Evolutionary conservation across 2,329 filamentous ascomycete species (phyloP), one percentile per base, ranked within the genome.

Genomic region (Sphaceloma murrayae): DNA sequence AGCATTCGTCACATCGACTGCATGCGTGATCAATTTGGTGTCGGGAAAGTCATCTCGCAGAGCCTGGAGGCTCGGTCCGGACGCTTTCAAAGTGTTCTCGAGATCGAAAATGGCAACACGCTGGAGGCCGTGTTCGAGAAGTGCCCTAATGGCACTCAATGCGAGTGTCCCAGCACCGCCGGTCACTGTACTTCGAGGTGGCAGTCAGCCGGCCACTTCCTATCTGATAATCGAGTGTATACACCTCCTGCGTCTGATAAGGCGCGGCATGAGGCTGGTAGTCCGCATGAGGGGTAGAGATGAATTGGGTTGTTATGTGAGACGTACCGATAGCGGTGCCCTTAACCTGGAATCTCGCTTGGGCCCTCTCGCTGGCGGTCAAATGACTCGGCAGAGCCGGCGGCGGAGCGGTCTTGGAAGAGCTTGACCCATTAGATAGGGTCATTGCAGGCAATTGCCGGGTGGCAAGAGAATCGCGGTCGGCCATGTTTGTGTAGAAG

Each of bases 151-250:
- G 19, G 72, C 69, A 45, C 68, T 66, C 6, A 79, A 66, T 5
- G 75, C 79, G 0, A 83, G 65, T 8, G 72, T 77, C 3, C 81
- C 81, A 10, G 77, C 73, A 22, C 80, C 80, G 13, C 80, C 80
- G 0, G 80, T 82, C 9, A 84, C 70, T 69, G 13, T 8, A 19
- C 8, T 16, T 6, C 8, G 16, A 13, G 8, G 6, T 6, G 14
- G 6, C 7, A 33, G 13, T 13, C 31, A n/a, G 16, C 31, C 11
- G 16, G 11, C 31, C 11, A 33, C 11, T 8, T 33, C 31, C 16
- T 33, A 33, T 33, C 16, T 33, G n/a, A 10, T 2, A 10, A 9
- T 11, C 11, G 21, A 19, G n/a, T 18, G 24, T 29, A 29, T 42
- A 38, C 9, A 7, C 14, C 19, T 30, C n/a, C 3, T 36, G 6